Evolutionary conservation across 1,284 basidiomycete genomes (phyloP).

Genomic region (Leccinum pachyderme): DNA sequence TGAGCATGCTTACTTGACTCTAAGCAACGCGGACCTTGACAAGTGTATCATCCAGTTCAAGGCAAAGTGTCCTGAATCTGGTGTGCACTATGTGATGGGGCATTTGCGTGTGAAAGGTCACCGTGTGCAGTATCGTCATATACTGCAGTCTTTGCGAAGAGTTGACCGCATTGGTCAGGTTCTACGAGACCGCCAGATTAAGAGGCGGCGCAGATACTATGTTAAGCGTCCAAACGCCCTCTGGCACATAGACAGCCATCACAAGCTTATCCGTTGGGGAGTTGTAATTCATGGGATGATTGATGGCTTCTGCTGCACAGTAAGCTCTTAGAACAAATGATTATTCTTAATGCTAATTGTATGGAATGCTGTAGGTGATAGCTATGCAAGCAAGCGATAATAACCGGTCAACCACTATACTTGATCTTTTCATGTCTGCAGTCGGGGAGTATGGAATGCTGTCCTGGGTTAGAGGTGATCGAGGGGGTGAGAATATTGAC

Average conservation of each 20-base stretch:
- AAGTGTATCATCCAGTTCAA: slow-evolving; percentile 20
- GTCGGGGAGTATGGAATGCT: neutral
- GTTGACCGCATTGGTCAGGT: slow-evolving; percentile 5
- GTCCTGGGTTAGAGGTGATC: neutral
- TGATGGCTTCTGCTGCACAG: slow-evolving; percentile 33
- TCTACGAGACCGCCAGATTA: slow-evolving; percentile 6
- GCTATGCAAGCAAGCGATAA: slow-evolving; percentile 26
- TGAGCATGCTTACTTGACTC: slow-evolving; percentile 7
- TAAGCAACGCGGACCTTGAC: slow-evolving; percentile 25
- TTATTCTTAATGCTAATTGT: neutral
- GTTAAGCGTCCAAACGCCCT: slow-evolving; percentile 36
- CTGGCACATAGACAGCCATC: slow-evolving; percentile 2
- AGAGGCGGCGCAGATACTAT: slow-evolving; percentile 32
- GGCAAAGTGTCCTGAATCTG: slow-evolving; percentile 17
- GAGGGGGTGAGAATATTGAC: neutral
- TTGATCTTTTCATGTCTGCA: neutral
- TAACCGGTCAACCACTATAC: slow-evolving; percentile 12
- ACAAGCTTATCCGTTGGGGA: slow-evolving; percentile 21
- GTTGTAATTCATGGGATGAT: slow-evolving; percentile 39
- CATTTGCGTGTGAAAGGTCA: slow-evolving; percentile 16
- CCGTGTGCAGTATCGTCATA: slow-evolving; percentile 12
- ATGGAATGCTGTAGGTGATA: slow-evolving; percentile 6
- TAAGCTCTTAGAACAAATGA: neutral
- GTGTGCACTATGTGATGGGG: slow-evolving; percentile 24
- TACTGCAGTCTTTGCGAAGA: neutral